A percentile compares a stretch with the other conserved stretches of the same genome.
phyloP scores from a whole-genome alignment of 2,329 filamentous ascomycete species.

The Aspergillus hiratsukae region DNA sequence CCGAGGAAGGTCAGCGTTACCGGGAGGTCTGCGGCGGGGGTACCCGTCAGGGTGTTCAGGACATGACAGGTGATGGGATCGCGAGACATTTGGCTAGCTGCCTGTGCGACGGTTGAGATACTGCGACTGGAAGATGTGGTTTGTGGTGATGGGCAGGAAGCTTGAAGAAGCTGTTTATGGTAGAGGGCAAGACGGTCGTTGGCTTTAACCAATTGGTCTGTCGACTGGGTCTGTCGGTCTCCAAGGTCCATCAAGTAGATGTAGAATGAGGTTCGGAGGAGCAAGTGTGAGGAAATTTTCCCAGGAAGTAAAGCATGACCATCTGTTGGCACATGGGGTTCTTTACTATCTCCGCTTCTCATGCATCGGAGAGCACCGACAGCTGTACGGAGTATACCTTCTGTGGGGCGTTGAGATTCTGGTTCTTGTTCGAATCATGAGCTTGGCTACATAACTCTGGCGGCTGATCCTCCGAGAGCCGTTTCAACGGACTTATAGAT shows the following conservation, averaged over 20 bases:
- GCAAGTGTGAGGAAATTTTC: background rate
- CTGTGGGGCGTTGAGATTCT: conserved; percentile 8
- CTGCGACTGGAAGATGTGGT: conserved; percentile 8
- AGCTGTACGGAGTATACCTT: conserved; percentile 22
- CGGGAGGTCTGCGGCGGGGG: conserved; percentile 42
- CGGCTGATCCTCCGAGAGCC: background rate
- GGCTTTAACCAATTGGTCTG: conserved; percentile 20
- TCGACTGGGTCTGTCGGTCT: conserved; percentile 11
- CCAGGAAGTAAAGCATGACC: background rate
- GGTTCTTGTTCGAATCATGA: background rate
- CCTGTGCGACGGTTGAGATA: conserved; percentile 8
- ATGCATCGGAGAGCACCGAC: conserved; percentile 36
- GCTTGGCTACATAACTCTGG: background rate
- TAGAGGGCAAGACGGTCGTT: conserved; percentile 31
- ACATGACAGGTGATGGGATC: conserved; percentile 49
- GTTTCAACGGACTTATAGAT: background rate
- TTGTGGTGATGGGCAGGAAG: conserved; percentile 6
- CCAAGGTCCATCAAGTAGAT: conserved; percentile 21
- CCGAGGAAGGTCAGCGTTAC: conserved; percentile 52
- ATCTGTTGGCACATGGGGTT: background rate
- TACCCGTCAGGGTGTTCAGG: conserved; percentile 46
- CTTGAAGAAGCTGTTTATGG: conserved; percentile 26
- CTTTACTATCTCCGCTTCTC: conserved; percentile 19
- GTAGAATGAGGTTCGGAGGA: conserved; percentile 2
- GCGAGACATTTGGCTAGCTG: conserved; percentile 31